Percentiles rank a stretch among this genome's conserved stretches.
Evolutionary conservation across 1,284 basidiomycete species (phyloP).

Genomic region (Pseudozyma sp.): DNA sequence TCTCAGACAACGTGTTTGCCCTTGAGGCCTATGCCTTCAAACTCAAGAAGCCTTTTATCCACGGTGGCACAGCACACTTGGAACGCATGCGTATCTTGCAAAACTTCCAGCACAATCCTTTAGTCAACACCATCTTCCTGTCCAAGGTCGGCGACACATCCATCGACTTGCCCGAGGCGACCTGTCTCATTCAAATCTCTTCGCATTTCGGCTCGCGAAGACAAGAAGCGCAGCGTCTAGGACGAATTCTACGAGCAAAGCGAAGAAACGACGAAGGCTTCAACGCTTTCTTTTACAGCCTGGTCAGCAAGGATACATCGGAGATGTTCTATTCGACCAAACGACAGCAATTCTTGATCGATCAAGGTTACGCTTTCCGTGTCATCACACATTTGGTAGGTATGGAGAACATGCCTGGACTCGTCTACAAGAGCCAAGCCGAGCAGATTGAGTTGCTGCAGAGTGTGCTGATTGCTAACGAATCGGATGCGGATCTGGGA

Average conservation of each 20-base stretch:
- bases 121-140: conserved; percentile 96
- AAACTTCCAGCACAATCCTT: conserved; percentile 93
- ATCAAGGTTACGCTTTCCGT: conserved; percentile 98
- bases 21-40: conserved; percentile 97
- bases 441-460: conserved; percentile 94
- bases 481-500: conserved; percentile 89
- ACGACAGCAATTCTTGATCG: conserved; percentile 97
- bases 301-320: conserved; percentile 98
- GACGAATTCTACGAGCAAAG: conserved; percentile 93
- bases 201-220: conserved; percentile 98
- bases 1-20: conserved; percentile 97
- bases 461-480: conserved; percentile 89
- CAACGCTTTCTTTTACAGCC: conserved; percentile 99
- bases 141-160: conserved; percentile 99
- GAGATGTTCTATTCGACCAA: conserved; percentile 99
- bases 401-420: conserved; percentile 83
- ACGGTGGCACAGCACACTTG: conserved; percentile 93
- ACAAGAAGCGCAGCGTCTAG: conserved; percentile 96
- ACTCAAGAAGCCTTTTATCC: conserved; percentile 93
- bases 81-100: conserved; percentile 95
- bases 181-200: conserved; percentile 99
- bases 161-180: conserved; percentile 98
- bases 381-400: conserved; percentile 98
- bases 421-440: conserved; percentile 89
- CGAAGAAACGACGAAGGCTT: conserved; percentile 98